These are phyloP conservation scores for Dendrobium chrysotoxum DNA, from an alignment of 106 monocot species.

Conservation along the genomic window DNA sequence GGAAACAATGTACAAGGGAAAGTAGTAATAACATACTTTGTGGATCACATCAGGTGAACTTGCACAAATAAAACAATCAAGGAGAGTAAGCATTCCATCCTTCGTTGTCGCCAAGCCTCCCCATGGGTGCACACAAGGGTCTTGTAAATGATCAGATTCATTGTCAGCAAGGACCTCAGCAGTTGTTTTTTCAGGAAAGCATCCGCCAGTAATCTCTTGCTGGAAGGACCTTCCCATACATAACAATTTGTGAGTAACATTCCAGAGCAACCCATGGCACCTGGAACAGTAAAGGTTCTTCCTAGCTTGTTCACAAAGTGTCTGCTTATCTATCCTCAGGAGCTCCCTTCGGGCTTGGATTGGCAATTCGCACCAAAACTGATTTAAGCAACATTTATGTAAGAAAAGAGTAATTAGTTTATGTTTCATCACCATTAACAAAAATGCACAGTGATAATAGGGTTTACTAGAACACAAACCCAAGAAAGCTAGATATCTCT, in stretches of 20 bases:
- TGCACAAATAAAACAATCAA: conserved; percentile 66
- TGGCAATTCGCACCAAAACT: conserved; percentile 89
- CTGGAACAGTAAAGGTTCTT: conserved; percentile 96
- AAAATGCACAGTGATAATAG: not conserved
- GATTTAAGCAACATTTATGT: conserved; percentile 4
- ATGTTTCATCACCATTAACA: conserved; percentile 1
- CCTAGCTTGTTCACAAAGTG: conserved; percentile 77
- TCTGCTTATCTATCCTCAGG: conserved; percentile 85
- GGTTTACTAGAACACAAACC: not conserved
- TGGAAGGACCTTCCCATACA: conserved; percentile 78
- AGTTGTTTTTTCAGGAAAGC: conserved; percentile 19
- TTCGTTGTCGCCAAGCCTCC: conserved; percentile 76
- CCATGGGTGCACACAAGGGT: conserved; percentile 86
- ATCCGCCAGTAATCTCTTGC: conserved; percentile 26
- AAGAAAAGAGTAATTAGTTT: not conserved
- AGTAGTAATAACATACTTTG: conserved; percentile 38
- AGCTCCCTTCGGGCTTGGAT: conserved; percentile 52
- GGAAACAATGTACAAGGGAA: not conserved
- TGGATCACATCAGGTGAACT: conserved; percentile 56
- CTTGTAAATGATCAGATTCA: conserved; percentile 42
- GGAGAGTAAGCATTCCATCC: conserved; percentile 74
- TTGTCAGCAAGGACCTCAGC: conserved; percentile 11
- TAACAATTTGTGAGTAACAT: conserved; percentile 78
- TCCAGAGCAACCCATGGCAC: conserved; percentile 96
- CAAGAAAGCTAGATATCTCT: not conserved